A percentile compares a stretch with the other conserved stretches of the same genome.
Conservation (phyloP, 2,329 filamentous ascomycete species). For the Aspergillus piperis region DNA sequence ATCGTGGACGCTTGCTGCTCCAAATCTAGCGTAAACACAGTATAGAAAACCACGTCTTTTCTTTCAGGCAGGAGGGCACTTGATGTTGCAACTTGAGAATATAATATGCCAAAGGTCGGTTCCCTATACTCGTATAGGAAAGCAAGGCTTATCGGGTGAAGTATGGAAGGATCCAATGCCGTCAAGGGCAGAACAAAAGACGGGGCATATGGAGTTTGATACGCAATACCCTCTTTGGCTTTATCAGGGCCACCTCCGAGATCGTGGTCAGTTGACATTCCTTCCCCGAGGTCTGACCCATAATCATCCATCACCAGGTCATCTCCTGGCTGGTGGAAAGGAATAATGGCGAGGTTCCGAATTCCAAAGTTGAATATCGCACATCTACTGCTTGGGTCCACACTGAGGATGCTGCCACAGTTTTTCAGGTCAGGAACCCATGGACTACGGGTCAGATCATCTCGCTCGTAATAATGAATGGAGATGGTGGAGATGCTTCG, state of each 20-base stretch:
- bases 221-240: constrained; percentile 34
- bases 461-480: constrained; percentile 97
- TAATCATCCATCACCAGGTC: constrained; percentile 91
- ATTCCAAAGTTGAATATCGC: constrained; percentile 90
- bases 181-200: constrained; percentile 93
- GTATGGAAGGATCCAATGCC: constrained; percentile 80
- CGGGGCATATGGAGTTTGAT: constrained; percentile 73
- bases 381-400: constrained; percentile 89
- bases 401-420: constrained; percentile 77
- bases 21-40: constrained; percentile 91
- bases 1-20: constrained; percentile 92
- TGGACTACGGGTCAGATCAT: constrained; percentile 78
- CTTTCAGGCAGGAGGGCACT: constrained; percentile 70
- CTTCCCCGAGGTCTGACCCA: constrained; percentile 77
- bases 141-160: constrained; percentile 85
- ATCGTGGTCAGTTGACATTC: constrained; percentile 52
- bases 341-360: constrained; percentile 87
- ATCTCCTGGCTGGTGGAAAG: constrained; percentile 82
- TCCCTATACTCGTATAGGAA: constrained; percentile 97
- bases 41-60: constrained; percentile 84
- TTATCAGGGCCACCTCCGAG: constrained; percentile 32
- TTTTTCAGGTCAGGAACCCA: constrained; percentile 76
- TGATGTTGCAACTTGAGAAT: constrained; percentile 73
- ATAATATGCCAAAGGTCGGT: constrained; percentile 93
- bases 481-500: constrained; percentile 82